Conservation (phyloP, 805 yeast genomes). For the Wickerhamiella azymoides region DNA sequence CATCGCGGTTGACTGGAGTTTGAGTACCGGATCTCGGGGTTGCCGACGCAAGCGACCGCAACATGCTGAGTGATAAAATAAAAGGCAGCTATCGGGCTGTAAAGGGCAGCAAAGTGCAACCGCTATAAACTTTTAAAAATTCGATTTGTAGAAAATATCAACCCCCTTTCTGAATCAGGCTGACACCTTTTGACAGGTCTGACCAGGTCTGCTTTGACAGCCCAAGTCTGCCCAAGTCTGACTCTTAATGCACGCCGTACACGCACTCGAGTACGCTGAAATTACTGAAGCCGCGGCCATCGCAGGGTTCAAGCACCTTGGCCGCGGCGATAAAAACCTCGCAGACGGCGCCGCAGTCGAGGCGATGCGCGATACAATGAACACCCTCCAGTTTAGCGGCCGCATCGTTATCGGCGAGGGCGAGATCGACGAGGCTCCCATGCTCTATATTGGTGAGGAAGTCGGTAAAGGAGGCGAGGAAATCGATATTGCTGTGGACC, state of each 20-base stretch:
- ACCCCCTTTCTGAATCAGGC: too few relatives aligned
- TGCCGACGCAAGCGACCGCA: not conserved
- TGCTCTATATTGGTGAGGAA: not conserved
- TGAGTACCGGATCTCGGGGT: constrained; percentile 7
- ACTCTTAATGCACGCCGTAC: not conserved
- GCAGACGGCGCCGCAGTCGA: not conserved
- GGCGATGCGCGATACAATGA: not conserved
- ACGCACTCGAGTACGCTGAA: not conserved
- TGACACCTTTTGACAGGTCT: too few relatives aligned
- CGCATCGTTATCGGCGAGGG: not conserved
- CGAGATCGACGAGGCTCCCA: not conserved
- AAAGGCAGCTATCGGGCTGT: too few relatives aligned
- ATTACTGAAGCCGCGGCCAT: not conserved
- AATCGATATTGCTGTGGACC: not conserved
- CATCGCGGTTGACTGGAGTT: constrained; percentile 6
- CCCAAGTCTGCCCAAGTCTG: too few relatives aligned
- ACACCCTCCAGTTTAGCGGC: not conserved
- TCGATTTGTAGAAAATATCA: too few relatives aligned
- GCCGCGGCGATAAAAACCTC: not conserved
- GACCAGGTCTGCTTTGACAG: too few relatives aligned
- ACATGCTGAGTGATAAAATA: not conserved
- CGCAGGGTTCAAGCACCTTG: not conserved
- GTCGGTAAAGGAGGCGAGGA: not conserved
- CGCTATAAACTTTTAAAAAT: too few relatives aligned
- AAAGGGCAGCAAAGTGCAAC: too few relatives aligned